These are phyloP conservation scores for Arthrobotrys conoides DNA, from an alignment of 2,329 filamentous ascomycete genomes.

Conservation along the genomic window DNA sequence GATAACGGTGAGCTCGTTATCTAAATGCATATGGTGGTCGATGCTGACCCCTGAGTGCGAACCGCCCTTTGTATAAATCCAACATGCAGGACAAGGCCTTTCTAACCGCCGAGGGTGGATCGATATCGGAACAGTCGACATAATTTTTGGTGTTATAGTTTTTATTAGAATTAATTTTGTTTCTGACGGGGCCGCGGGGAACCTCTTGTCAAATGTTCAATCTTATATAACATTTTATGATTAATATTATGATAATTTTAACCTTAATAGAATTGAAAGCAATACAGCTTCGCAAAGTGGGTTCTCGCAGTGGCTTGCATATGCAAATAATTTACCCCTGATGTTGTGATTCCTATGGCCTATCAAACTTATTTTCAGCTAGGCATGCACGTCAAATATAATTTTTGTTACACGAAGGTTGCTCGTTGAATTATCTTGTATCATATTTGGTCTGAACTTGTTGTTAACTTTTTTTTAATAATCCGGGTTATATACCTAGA, in stretches of 20 bases:
- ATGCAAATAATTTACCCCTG: constrained; percentile 25
- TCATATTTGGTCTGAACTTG: neutral
- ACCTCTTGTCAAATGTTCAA: neutral
- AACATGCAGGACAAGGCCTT: constrained; percentile 3
- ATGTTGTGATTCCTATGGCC: constrained; percentile 13
- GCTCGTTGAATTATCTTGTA: neutral
- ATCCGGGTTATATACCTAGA: constrained; percentile 4
- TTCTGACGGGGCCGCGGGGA: neutral
- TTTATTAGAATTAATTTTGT: constrained; percentile 1
- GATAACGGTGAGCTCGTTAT: constrained; percentile 24
- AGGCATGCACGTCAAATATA: neutral
- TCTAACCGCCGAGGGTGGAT: constrained; percentile 17
- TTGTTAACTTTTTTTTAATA: constrained; percentile 16
- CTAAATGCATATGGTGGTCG: constrained; percentile 15
- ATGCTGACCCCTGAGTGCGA: constrained; percentile 39
- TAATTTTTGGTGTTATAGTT: constrained; percentile 11
- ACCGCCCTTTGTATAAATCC: constrained; percentile 3
- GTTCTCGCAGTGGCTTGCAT: constrained; percentile 3
- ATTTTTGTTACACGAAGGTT: constrained; percentile 1
- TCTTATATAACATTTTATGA: neutral
- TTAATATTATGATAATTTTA: neutral
- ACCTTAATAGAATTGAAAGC: neutral
- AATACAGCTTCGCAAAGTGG: neutral
- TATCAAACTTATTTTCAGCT: constrained; percentile 8
- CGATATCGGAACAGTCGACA: neutral